Evolutionary conservation across 768 basidiomycete species (phyloP), one percentile per base, ranked within the genome.

Genomic region (Psilocybe cyanescens): DNA sequence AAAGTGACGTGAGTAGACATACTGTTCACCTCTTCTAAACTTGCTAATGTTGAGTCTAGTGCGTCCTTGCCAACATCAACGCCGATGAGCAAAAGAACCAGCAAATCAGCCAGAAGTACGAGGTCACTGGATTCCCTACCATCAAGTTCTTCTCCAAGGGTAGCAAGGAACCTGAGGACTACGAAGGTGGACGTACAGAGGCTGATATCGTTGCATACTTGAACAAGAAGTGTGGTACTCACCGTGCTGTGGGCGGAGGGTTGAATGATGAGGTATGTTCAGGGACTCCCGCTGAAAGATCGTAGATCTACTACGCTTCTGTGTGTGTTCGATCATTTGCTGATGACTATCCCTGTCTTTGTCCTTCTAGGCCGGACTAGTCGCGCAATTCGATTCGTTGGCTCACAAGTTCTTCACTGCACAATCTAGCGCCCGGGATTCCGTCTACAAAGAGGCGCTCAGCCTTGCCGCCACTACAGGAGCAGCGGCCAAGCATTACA

Each of bases 81-180:
- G 95, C 91, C 19, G 95, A 99, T 72, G 91, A 91, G 41, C 81
- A 87, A 62, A 81, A 81, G 73, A 97, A 97, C 81, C 83, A 83
- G 67, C 84, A 82, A 19, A 75, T 97, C 55, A 87, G 89, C 8
- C 64, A 72, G 39, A 84, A 86, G 71, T 95, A 95, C 69, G 91
- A 81, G 4, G 84, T 99, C 59, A 69, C 74, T 17, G 86, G 89
- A 61, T 99, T 87, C 86, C 97, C 97, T 0, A 99, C 96, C 17
- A 86, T 99, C 81, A 96, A 94, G 75, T 96, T 96, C 82, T 97
- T 95, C 87, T 83, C 92, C 65, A 89, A 88, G 66, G 86, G 81
- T 64, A 80, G 81, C 67, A 87, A 86, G 60, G 76, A 84, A 60
- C 83, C 86, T 9, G 78, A 88, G 52, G 78, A 75, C 30, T 99